phyloP scores from a whole-genome alignment of 2,329 filamentous ascomycete genomes.

The Xylogone sp. region DNA sequence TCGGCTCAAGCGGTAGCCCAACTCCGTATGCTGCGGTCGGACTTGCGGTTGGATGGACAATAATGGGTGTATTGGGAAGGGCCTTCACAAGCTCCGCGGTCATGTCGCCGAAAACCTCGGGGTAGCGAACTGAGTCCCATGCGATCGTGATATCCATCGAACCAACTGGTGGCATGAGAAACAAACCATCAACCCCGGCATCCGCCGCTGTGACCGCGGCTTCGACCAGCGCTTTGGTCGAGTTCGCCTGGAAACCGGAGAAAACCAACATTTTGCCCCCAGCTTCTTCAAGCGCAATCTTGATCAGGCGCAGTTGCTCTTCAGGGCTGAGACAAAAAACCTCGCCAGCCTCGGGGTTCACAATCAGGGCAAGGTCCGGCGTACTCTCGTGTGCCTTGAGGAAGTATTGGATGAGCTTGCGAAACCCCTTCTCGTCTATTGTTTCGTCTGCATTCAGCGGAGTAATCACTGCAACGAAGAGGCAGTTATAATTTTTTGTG shows the following conservation, averaged over 20 bases:
- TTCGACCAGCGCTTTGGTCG: neutral
- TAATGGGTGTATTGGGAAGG: neutral
- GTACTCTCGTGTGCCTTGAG: neutral
- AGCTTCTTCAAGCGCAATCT: neutral
- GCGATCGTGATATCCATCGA: neutral
- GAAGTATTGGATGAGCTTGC: neutral
- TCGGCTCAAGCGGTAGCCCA: neutral
- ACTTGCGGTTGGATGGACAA: neutral
- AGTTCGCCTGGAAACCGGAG: neutral
- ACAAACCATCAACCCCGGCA: neutral
- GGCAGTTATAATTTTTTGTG: neutral
- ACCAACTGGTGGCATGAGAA: neutral
- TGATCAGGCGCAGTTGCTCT: neutral
- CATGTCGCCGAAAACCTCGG: neutral
- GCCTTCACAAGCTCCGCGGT: neutral
- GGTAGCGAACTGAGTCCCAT: neutral
- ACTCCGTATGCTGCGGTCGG: neutral
- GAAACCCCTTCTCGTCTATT: neutral
- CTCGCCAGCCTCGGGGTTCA: neutral
- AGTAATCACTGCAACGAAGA: neutral
- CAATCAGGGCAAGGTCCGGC: neutral
- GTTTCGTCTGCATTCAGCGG: neutral
- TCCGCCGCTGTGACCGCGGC: neutral
- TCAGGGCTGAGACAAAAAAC: neutral
- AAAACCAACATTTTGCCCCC: neutral